These are phyloP conservation scores for Sordaria brevicollis DNA, from an alignment of 495 filamentous ascomycete species.

Conservation along the genomic window DNA sequence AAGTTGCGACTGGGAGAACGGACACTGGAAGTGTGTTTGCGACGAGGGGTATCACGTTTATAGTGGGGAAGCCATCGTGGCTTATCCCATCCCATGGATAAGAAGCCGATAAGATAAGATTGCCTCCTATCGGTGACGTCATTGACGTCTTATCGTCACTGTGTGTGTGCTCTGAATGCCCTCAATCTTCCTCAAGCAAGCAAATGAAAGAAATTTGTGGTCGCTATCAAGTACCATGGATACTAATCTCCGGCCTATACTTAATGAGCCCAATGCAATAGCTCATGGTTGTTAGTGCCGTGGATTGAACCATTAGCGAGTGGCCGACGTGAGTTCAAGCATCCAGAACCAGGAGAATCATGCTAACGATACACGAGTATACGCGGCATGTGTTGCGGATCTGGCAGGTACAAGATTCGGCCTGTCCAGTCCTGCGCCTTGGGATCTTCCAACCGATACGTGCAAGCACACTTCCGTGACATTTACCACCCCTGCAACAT, in stretches of 20 bases:
- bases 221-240: neutral
- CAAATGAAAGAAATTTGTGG: neutral
- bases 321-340: neutral
- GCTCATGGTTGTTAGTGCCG: neutral
- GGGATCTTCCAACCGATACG: neutral
- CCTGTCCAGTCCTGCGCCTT: neutral
- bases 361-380: neutral
- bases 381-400: neutral
- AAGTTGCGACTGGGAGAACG: neutral
- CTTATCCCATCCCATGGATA: neutral
- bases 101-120: neutral
- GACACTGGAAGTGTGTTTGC: neutral
- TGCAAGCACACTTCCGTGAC: neutral
- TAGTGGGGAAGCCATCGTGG: neutral
- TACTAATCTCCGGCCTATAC: accelerated
- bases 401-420: too few species aligned
- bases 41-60: neutral
- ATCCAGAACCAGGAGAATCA: neutral
- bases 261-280: too few species aligned
- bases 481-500: neutral
- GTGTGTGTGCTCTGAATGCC: neutral
- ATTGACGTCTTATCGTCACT: neutral
- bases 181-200: neutral
- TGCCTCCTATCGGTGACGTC: neutral
- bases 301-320: neutral